Conservation (phyloP, 768 basidiomycete genomes). For the Boletus vermiculosoides region DNA sequence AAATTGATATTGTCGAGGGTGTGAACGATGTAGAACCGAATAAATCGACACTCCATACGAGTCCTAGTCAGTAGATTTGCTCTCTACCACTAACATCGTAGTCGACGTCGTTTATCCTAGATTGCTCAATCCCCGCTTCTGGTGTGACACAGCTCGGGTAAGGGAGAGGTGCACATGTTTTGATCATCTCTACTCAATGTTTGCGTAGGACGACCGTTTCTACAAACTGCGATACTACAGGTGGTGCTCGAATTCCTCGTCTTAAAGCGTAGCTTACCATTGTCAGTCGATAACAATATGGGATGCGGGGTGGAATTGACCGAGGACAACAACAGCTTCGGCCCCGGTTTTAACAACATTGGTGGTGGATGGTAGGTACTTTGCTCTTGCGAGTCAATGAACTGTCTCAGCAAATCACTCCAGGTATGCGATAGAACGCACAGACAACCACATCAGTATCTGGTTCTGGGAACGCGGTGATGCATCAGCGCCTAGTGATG, state of each 20-base stretch:
- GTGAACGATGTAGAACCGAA: conserved; percentile 57
- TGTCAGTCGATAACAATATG: conserved; percentile 29
- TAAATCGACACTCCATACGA: conserved; percentile 56
- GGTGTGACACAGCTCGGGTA: conserved; percentile 26
- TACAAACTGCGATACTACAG: conserved; percentile 26
- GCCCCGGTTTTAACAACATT: conserved; percentile 30
- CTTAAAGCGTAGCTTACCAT: not conserved
- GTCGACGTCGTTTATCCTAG: conserved; percentile 7
- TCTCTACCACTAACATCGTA: too few species aligned
- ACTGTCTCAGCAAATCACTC: not conserved
- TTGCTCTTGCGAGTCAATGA: not conserved
- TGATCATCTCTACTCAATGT: not conserved
- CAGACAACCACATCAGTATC: conserved; percentile 34
- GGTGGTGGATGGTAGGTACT: conserved; percentile 40
- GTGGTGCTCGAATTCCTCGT: not conserved
- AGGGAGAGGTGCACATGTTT: not conserved
- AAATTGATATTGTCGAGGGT: conserved; percentile 34
- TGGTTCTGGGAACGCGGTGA: conserved; percentile 43
- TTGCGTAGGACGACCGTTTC: conserved; percentile 15
- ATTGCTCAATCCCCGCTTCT: conserved; percentile 27
- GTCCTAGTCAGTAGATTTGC: conserved; percentile 34
- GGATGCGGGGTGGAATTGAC: conserved; percentile 38
- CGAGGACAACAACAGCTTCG: conserved; percentile 27
- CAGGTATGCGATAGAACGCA: conserved; percentile 42
- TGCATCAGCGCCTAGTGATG: conserved; percentile 34